Evolutionary conservation across 176 grass and related monocot genomes (phyloP), one percentile per base, ranked within the genome.

Genomic region (Cymbopogon citratus): DNA sequence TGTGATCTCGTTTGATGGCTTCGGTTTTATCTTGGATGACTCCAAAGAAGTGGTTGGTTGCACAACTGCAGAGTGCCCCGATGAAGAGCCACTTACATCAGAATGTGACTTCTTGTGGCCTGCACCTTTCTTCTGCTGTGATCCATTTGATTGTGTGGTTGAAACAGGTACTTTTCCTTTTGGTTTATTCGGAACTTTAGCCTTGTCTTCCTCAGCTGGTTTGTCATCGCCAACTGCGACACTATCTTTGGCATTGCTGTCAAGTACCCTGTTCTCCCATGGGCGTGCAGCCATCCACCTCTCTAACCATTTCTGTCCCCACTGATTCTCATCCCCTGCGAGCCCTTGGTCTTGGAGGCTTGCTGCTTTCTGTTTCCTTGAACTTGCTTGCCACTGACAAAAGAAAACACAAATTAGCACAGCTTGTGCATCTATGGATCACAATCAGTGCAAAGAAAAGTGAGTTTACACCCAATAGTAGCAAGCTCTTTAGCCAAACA

Each of bases 251-350:
- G 66, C 71, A 84, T 76, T 99, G 25, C 64, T 78, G 26, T 99
- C 96, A 7, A 99, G 89, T 54, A 90, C 78, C 62, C 92, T 86
- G 74, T 95, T 95, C 80, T 99, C 96, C 96, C 96, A 99, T 5
- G 96, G 92, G 25, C 91, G 89, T 64, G 91, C 92, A 31, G 96
- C 96, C 96, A 99, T 95, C 96, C 96, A 99, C 79, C 96, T 88
- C 77, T 99, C 96, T 34, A 99, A 71, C 93, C 93, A 99, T 71
- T 88, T 93, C 74, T 77, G 89, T 3, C 91, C 91, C 92, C 96
- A 99, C 60, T 87, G 94, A 66, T 90, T 90, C 57, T 93, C 89
- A 26, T 91, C 93, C 40, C 76, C 79, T 33, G 77, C 87, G 76
- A 81, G 72, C 33, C 88, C 91, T 91, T 84, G 66, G 45, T 85